Base-by-base conservation (phyloP, 2,329 filamentous ascomycete genomes). In the Fusarium fracticaudum region DNA sequence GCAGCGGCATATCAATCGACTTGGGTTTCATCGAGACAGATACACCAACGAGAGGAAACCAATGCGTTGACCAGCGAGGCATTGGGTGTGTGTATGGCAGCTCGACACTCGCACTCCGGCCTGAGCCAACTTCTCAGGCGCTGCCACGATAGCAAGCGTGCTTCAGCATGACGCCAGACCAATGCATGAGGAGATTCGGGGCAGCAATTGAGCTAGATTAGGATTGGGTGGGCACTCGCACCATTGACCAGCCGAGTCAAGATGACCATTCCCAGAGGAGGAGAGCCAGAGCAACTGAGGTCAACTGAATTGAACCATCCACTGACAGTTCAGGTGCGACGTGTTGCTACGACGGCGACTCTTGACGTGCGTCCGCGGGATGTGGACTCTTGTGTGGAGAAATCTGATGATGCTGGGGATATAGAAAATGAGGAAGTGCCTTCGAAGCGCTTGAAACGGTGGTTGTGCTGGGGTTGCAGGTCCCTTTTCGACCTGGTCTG, bases 61-160 rank as follows among this genome's bases (percentile, higher is more conserved):
- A 58, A 69, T 69, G 45, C 58, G 65, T 57, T 58, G 60, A 40
- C 63, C 55, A 59, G 55, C 60, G 48, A 54, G 61, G 65, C 53
- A 68, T 65, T 74, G 72, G 64, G 60, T 67, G 73, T 74, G 69
- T 72, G 74, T 70, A 73, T 73, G 75, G 63, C 54, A 72, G 60
- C 61, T 69, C 59, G 48, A 60, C 62, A 51, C 59, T 69, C 67
- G 68, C 60, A 54, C 57, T 51, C 67, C 66, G 63, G 48, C 55
- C 59, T 57, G 64, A 69, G 67, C 55, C 67, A 78, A 77, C 79
- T 80, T 75, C 76, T 81, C 77, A 81, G 79, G 75, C 72, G 75
- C 67, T 83, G 82, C 82, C 82, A 84, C 82, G 82, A 84, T 77
- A 79, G 80, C 81, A 80, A 80, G 77, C 76, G 74, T 77, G 74